Evolutionary conservation across 2,329 filamentous ascomycete genomes (phyloP).

Genomic region (Aspergillus alliaceus): DNA sequence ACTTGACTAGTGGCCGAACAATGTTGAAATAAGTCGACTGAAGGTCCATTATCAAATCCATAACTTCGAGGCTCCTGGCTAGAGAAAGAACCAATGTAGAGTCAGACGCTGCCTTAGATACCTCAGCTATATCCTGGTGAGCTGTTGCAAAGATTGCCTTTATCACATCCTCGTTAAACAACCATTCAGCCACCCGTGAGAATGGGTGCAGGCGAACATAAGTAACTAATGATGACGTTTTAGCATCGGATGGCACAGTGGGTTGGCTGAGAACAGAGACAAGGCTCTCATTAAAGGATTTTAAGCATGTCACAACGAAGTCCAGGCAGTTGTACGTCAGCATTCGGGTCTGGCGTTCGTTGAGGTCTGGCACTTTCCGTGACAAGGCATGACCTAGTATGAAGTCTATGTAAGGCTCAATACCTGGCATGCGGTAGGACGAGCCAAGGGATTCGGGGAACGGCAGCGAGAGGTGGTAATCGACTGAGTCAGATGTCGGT

Average conservation of each 20-base stretch:
- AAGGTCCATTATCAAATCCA: slow-evolving; percentile 78
- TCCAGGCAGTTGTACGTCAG: slow-evolving; percentile 79
- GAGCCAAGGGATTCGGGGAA: slow-evolving; percentile 85
- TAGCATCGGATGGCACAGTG: slow-evolving; percentile 70
- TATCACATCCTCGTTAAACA: slow-evolving; percentile 90
- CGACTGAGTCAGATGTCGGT: slow-evolving; percentile 49
- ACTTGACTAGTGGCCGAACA: slow-evolving; percentile 74
- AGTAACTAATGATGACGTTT: slow-evolving; percentile 69
- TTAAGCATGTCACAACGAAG: slow-evolving; percentile 76
- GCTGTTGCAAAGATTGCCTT: slow-evolving; percentile 74
- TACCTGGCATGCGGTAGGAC: slow-evolving; percentile 75
- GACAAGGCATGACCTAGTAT: slow-evolving; percentile 77
- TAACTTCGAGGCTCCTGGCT: slow-evolving; percentile 76
- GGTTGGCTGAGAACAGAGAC: slow-evolving; percentile 81
- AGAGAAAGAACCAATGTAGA: slow-evolving; percentile 81
- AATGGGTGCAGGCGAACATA: slow-evolving; percentile 93
- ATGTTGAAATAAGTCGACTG: slow-evolving; percentile 91
- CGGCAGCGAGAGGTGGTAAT: slow-evolving; percentile 72
- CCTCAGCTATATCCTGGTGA: slow-evolving; percentile 71
- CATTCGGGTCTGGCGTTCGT: slow-evolving; percentile 68
- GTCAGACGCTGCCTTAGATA: slow-evolving; percentile 70
- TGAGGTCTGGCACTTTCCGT: slow-evolving; percentile 65
- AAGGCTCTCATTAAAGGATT: slow-evolving; percentile 90
- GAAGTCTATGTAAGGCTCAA: slow-evolving; percentile 92
- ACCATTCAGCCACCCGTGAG: slow-evolving; percentile 93